Base-by-base conservation (phyloP, 1,284 basidiomycete genomes). In the Leccinum pallidistipes region DNA sequence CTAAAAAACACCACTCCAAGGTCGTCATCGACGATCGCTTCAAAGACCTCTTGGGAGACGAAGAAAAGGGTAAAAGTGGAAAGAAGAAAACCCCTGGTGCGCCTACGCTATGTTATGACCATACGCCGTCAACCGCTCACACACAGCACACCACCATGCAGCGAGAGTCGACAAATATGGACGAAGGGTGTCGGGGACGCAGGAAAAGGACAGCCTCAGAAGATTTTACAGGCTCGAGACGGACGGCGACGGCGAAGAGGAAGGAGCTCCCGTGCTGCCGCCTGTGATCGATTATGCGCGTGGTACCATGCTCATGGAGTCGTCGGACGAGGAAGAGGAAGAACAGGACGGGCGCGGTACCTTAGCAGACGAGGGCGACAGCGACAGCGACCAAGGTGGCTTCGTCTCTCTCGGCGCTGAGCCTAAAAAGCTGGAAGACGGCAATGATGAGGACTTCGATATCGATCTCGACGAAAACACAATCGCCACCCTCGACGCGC, bases 11-110 rank as follows among this genome's bases (percentile, higher is more conserved):
- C 55, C 81, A 87, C 58, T 81, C 87, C 67, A 97, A 96, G 76
- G 89, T 97, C 56, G 85, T 91, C 63, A 85, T 98, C 45, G 97
- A 99, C 75, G 90, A 97, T 14, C 89, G 97, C n/a, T 99, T 99
- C 85, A 93, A 91, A 74, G 80, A 83, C 63, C 82, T 97, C 18
- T 86, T 98, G 56, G 79, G 85, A 21, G 76, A 81, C 60, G 79
- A 69, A 69, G 80, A 75, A 64, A 74, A 73, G 59, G 66, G 74
- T 64, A 66, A 60, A 58, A 78, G 79, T 67, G 81, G 80, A 63
- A 80, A 79, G 66, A 76, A 76, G 31, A 45, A 52, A 50, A 76
- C 79, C 64, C 74, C 76, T 53, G 74, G 81, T 84, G 62, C 65
- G 76, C 70, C 52, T 16, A 49, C 40, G 9, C 12, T 47, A 34